phyloP scores from a whole-genome alignment of 2,329 filamentous ascomycete genomes.

The Monilinia polystroma region DNA sequence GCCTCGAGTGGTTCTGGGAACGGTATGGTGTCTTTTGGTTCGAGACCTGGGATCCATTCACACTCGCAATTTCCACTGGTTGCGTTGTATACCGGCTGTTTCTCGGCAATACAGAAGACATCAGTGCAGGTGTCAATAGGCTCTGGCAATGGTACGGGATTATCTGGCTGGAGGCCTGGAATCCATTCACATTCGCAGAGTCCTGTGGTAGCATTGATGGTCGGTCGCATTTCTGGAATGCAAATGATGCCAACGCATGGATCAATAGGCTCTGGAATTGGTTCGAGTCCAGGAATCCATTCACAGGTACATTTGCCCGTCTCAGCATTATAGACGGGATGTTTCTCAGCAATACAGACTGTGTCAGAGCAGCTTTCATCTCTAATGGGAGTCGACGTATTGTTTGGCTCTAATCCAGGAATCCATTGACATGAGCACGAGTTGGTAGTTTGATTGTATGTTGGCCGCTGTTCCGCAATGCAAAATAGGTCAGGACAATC shows the following conservation, averaged over 20 bases:
- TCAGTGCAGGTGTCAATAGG: background rate
- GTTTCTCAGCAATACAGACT: constrained; percentile 28
- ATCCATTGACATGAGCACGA: constrained; percentile 29
- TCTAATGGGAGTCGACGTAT: background rate
- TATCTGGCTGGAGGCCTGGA: constrained; percentile 13
- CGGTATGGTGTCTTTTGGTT: background rate
- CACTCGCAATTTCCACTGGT: constrained; percentile 21
- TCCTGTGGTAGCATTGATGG: constrained; percentile 19
- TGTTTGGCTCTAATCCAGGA: constrained; percentile 24
- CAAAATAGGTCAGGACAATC: constrained; percentile 32
- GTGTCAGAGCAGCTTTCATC: constrained; percentile 25
- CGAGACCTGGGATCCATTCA: constrained; percentile 22
- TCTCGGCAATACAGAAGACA: constrained; percentile 23
- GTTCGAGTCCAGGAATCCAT: constrained; percentile 29
- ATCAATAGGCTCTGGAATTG: background rate
- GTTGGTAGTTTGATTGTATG: constrained; percentile 25
- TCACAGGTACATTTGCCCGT: constrained; percentile 25
- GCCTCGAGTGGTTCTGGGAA: background rate
- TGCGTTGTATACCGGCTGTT: constrained; percentile 21
- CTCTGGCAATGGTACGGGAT: background rate
- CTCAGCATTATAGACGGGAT: constrained; percentile 19
- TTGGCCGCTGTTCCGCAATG: constrained; percentile 24
- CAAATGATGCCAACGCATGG: constrained; percentile 23
- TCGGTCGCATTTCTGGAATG: constrained; percentile 25
- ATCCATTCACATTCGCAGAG: constrained; percentile 25